These are phyloP conservation scores for Tetrapisispora pingtungensis DNA, from an alignment of 805 yeast species.

Conservation along the genomic window DNA sequence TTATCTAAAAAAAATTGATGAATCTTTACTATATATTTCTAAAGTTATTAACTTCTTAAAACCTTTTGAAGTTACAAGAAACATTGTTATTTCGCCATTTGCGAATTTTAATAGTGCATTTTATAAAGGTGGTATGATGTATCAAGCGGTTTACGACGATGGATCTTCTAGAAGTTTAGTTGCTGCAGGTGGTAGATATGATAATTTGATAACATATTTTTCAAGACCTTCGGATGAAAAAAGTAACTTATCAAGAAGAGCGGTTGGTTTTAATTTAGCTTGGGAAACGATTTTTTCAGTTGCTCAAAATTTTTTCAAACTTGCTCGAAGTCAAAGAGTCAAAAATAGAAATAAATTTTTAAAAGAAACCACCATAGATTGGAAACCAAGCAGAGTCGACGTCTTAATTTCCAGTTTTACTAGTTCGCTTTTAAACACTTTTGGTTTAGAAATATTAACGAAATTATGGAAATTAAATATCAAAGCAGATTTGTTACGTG, in stretches of 20 bases:
- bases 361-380: constrained; percentile 32
- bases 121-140: constrained; percentile 77
- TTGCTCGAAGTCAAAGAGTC: constrained; percentile 25
- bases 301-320: constrained; percentile 39
- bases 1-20: constrained; percentile 47
- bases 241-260: constrained; percentile 34
- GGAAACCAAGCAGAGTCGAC: constrained; percentile 63
- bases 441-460: constrained; percentile 54
- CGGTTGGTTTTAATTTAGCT: constrained; percentile 82
- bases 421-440: constrained; percentile 42
- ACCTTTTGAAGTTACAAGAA: constrained; percentile 48
- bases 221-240: constrained; percentile 43
- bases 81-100: constrained; percentile 65
- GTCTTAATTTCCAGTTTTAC: constrained; percentile 68
- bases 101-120: constrained; percentile 74
- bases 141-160: constrained; percentile 70
- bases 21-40: constrained; percentile 49
- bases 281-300: constrained; percentile 53
- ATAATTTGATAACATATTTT: constrained; percentile 54
- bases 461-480: constrained; percentile 70
- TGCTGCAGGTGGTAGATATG: constrained; percentile 94
- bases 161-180: constrained; percentile 38
- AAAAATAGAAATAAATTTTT: constrained; percentile 29
- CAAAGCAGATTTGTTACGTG: constrained; percentile 57
- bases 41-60: constrained; percentile 46